These are phyloP conservation scores for Furcasterigmium furcatum DNA, from an alignment of 2,329 filamentous ascomycete genomes.

Conservation along the genomic window DNA sequence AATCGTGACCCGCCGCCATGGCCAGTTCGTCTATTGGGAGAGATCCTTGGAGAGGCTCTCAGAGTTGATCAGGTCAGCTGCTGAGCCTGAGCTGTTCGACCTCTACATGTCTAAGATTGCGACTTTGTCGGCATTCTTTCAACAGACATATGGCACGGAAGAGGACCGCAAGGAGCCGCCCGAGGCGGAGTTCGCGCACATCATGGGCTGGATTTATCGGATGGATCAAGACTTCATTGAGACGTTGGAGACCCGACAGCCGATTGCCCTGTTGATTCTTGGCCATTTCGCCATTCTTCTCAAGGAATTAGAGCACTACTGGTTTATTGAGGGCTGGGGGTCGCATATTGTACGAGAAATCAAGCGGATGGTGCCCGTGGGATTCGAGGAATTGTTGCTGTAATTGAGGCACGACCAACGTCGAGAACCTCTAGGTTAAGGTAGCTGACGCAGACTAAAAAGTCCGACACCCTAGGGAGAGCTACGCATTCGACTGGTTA, in stretches of 20 bases:
- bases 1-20: constrained; percentile 3
- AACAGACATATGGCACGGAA: constrained; percentile 8
- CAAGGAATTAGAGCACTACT: constrained; percentile 11
- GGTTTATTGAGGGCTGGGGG: constrained; percentile 17
- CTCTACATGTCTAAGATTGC: constrained; percentile 3
- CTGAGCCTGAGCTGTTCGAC: background rate
- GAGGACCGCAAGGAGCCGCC: constrained; percentile 3
- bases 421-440: too few relatives aligned
- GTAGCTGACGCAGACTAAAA: too few relatives aligned
- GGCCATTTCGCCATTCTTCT: constrained; percentile 13
- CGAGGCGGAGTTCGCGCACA: constrained; percentile 7
- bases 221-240: constrained; percentile 9
- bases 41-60: constrained; percentile 8
- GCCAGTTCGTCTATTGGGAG: constrained; percentile 10
- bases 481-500: too few relatives aligned
- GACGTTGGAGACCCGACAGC: constrained; percentile 7
- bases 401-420: too few relatives aligned
- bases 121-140: constrained; percentile 3
- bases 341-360: constrained; percentile 7
- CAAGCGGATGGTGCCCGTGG: background rate
- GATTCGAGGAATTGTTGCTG: background rate
- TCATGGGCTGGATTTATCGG: constrained; percentile 13
- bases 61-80: constrained; percentile 7
- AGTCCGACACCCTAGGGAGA: too few relatives aligned
- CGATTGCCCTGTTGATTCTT: constrained; percentile 11